phyloP scores from a whole-genome alignment of 2,329 filamentous ascomycete species.

The Lecanosticta acicola region DNA sequence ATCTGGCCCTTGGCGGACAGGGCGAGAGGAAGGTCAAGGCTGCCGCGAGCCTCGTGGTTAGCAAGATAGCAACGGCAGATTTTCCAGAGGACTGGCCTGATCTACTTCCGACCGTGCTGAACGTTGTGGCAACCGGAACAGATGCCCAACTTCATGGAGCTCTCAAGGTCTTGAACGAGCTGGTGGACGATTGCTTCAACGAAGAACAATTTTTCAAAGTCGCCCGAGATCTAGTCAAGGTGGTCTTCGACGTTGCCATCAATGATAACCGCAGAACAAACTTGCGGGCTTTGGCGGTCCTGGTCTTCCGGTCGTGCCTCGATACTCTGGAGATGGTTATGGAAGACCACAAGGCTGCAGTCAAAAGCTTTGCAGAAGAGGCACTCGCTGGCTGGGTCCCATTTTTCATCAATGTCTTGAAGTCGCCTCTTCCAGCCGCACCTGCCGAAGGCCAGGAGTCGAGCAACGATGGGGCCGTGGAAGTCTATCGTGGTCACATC shows the following conservation, averaged over 20 bases:
- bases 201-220: constrained; percentile 93
- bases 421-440: constrained; percentile 61
- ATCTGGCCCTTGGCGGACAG: constrained; percentile 68
- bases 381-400: constrained; percentile 75
- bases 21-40: constrained; percentile 80
- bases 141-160: constrained; percentile 84
- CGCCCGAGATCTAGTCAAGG: constrained; percentile 76
- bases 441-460: constrained; percentile 58
- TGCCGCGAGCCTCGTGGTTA: constrained; percentile 81
- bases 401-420: constrained; percentile 77
- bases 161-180: constrained; percentile 76
- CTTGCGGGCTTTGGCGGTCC: constrained; percentile 77
- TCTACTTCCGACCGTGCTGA: constrained; percentile 73
- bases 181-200: constrained; percentile 88
- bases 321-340: constrained; percentile 95
- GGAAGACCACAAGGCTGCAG: constrained; percentile 80
- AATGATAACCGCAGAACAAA: constrained; percentile 65
- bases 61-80: constrained; percentile 89
- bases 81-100: constrained; percentile 95
- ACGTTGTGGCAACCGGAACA: constrained; percentile 66
- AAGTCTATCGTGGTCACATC: constrained; percentile 73
- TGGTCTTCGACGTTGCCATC: constrained; percentile 75
- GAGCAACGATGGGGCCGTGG: constrained; percentile 50
- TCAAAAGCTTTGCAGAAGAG: constrained; percentile 85
- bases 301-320: constrained; percentile 85